Percentiles rank a stretch among this genome's conserved stretches.
phyloP scores from a whole-genome alignment of 2,329 filamentous ascomycete genomes.

The Huntiella decipiens region DNA sequence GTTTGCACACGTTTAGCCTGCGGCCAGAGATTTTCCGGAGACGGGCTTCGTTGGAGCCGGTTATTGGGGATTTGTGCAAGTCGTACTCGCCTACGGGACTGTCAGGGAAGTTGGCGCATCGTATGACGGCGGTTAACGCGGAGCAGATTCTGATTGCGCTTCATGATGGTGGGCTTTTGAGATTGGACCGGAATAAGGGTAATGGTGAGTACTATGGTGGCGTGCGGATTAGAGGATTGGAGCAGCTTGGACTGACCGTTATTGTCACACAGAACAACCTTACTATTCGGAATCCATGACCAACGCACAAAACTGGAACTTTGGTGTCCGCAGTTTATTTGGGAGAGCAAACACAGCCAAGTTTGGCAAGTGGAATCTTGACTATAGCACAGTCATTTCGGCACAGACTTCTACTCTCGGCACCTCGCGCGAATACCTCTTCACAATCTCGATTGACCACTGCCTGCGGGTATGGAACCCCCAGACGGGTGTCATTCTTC shows the following conservation, averaged over 20 bases:
- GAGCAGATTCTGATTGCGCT: slow-evolving; percentile 64
- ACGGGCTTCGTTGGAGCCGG: slow-evolving; percentile 48
- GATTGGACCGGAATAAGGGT: slow-evolving; percentile 40
- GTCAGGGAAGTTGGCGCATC: slow-evolving; percentile 59
- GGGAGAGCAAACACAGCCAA: slow-evolving; percentile 43
- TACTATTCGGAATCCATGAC: slow-evolving; percentile 55
- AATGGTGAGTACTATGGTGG: slow-evolving; percentile 23
- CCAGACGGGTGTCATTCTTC: slow-evolving; percentile 56
- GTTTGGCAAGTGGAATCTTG: slow-evolving; percentile 45
- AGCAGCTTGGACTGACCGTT: no score
- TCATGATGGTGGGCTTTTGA: slow-evolving; percentile 57
- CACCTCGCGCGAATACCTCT: slow-evolving; percentile 30
- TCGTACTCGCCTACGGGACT: slow-evolving; percentile 54
- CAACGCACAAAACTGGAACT: slow-evolving; percentile 53
- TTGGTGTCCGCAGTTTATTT: slow-evolving; percentile 46
- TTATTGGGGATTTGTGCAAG: slow-evolving; percentile 60
- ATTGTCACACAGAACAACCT: slow-evolving; percentile 14
- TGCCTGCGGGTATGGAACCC: slow-evolving; percentile 79
- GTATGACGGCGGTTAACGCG: slow-evolving; percentile 54
- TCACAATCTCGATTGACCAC: slow-evolving; percentile 75
- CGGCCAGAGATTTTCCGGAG: slow-evolving; percentile 66
- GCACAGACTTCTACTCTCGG: slow-evolving; percentile 34
- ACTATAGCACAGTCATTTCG: slow-evolving; percentile 48
- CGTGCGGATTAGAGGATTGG: background rate
- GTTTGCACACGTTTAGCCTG: slow-evolving; percentile 69